Evolutionary conservation across 2,329 filamentous ascomycete species (phyloP).

Genomic region (Fusarium sublunatum): DNA sequence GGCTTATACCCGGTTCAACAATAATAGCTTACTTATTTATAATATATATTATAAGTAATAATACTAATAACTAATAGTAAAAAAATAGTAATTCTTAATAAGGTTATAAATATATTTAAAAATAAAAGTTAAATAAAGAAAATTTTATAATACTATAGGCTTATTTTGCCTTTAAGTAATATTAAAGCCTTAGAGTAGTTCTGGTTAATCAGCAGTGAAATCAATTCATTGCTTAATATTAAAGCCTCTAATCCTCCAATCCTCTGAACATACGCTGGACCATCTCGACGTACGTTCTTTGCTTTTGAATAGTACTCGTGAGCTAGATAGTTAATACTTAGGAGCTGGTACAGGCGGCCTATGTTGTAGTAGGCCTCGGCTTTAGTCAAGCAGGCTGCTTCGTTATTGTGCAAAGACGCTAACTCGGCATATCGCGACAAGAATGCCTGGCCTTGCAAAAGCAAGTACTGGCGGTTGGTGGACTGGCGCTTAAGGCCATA

Average conservation of each 20-base stretch:
- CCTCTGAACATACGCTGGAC: constrained; percentile 1
- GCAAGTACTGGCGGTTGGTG: constrained; percentile 88
- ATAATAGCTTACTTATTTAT: no score
- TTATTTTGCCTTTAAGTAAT: constrained; percentile 46
- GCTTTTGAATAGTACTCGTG: constrained; percentile 73
- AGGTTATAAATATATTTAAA: no score
- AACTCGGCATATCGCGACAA: constrained; percentile 60
- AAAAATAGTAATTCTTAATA: no score
- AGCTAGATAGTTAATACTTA: constrained; percentile 65
- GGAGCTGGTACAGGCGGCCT: constrained; percentile 53
- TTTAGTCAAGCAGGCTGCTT: constrained; percentile 16
- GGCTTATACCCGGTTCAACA: no score
- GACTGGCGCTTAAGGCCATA: constrained; percentile 89
- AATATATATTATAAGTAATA: no score
- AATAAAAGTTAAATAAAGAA: no score
- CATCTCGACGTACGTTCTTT: constrained; percentile 19
- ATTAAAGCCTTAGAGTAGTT: constrained; percentile 45
- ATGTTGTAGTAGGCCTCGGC: constrained; percentile 55
- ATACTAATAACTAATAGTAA: no score
- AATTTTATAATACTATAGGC: constrained; percentile 17
- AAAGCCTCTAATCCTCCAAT: constrained; percentile 47
- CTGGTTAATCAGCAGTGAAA: constrained; percentile 48
- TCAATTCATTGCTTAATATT: constrained; percentile 49
- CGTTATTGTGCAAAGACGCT: neutral
- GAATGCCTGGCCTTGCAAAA: constrained; percentile 87